Evolutionary conservation across 2,329 filamentous ascomycete genomes (phyloP), one percentile per base, ranked within the genome.

Genomic region (Sporothrix globosa): DNA sequence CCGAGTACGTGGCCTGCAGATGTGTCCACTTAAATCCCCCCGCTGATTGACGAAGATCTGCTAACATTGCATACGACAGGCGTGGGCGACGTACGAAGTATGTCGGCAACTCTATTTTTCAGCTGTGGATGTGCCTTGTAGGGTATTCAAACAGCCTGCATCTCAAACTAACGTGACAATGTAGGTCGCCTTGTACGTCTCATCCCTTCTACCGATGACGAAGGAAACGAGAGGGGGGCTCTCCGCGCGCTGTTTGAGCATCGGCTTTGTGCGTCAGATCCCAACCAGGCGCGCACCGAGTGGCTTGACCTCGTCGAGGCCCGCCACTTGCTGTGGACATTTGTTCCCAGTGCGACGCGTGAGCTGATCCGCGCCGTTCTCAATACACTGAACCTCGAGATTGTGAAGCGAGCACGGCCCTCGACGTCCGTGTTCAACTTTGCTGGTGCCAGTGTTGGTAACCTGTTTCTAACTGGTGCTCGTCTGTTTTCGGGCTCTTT

Each of bases 281-380:
- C 88, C 3, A 77, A 79, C 6, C 79, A 82, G 30, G 94, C 95
- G 0, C 86, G 91, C 27, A 79, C 83, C 4, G 93, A 97, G 82
- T 98, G 95, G 94, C 87, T 94, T 39, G 89, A 92, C 66, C 93
- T 98, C 44, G 88, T 98, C 44, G 93, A 97, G 79, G 92, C 91
- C 2, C 89, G 90, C 0, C 92, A 96, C 72, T 75, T 82, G 0
- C 85, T 97, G 3, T 98, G 95, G 94, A 82, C 82, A 74, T 82
- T 84, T 72, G 88, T 93, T 73, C 86, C 89, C 0, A 89, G 89
- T 4, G 87, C 90, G 58, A 93, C 93, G 80, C 87, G 90, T 54
- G 91, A 95, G 79, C 84, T 95, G 52, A 90, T 94, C 75, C 88
- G 92, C 50, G 91, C 90, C 1, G 89, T 92, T 74, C 87, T 94